A percentile compares a stretch with the other conserved stretches of the same genome.
Conservation (phyloP, 1,139 yeast genomes). For the Arxiozyma slooffiae region DNA sequence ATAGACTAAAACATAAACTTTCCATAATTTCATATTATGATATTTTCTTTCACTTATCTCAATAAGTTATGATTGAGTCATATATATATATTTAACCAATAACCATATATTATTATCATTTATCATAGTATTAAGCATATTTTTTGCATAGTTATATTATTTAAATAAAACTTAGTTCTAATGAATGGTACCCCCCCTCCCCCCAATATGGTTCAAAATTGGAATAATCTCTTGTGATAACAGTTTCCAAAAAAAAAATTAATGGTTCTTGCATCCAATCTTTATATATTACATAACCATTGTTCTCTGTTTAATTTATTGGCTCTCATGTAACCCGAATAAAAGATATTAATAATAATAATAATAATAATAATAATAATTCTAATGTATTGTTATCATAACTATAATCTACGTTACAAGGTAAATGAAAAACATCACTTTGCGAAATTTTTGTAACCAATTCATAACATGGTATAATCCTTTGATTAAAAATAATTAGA, state of each 20-base stretch:
- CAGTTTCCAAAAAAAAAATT: conserved; percentile 11
- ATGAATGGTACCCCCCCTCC: conserved; percentile 20
- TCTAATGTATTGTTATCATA: conserved; percentile 16
- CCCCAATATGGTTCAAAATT: conserved; percentile 7
- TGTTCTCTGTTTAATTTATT: conserved; percentile 2
- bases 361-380: too few relatives aligned
- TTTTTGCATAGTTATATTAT: conserved; percentile 20
- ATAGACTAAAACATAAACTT: conserved; percentile 21
- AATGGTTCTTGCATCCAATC: conserved; percentile 17
- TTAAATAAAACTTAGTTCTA: conserved; percentile 17
- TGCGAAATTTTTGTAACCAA: conserved; percentile 15
- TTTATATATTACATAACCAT: conserved; percentile 17
- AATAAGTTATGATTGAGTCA: conserved; percentile 22
- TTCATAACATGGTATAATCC: conserved; percentile 8
- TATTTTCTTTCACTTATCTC: conserved; percentile 8
- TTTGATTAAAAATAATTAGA: conserved; percentile 6
- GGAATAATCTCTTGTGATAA: conserved; percentile 9
- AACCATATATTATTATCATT: conserved; percentile 17
- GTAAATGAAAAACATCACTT: conserved; percentile 4
- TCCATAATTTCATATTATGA: conserved; percentile 19
- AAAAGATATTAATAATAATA: too few relatives aligned
- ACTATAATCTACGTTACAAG: conserved; percentile 5
- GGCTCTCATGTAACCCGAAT: conserved; percentile 5
- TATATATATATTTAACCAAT: conserved; percentile 20
- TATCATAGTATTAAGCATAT: conserved; percentile 13